These are phyloP conservation scores for Zymoseptoria passerinii DNA, from an alignment of 2,329 filamentous ascomycete species.

Conservation along the genomic window DNA sequence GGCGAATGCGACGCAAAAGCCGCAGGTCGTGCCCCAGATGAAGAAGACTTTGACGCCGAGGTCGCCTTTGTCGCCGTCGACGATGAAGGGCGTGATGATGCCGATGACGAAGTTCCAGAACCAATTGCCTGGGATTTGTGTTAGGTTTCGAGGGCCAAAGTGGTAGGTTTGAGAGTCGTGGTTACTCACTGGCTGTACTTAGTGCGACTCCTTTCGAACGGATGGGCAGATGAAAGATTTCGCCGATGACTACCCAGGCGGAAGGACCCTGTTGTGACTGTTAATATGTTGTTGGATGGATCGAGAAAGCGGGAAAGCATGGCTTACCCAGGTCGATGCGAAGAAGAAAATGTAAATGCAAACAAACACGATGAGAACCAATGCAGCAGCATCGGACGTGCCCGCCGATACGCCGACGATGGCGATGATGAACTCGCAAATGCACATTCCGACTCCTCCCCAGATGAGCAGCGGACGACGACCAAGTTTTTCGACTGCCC, in stretches of 20 bases:
- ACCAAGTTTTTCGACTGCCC: slow-evolving; percentile 71
- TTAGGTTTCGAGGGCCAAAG: too few relatives aligned
- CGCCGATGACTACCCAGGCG: slow-evolving; percentile 59
- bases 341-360: slow-evolving; percentile 92
- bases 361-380: slow-evolving; percentile 67
- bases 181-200: slow-evolving; percentile 54
- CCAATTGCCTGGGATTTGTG: slow-evolving; percentile 48
- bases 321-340: slow-evolving; percentile 61
- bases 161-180: background rate
- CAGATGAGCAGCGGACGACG: slow-evolving; percentile 71
- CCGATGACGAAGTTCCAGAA: slow-evolving; percentile 43
- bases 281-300: slow-evolving; percentile 1
- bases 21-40: slow-evolving; percentile 36
- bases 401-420: slow-evolving; percentile 46
- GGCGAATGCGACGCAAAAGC: slow-evolving; percentile 28
- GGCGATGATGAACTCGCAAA: slow-evolving; percentile 75
- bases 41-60: slow-evolving; percentile 42
- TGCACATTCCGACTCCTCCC: slow-evolving; percentile 70
- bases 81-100: slow-evolving; percentile 67
- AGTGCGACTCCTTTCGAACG: slow-evolving; percentile 58
- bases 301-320: background rate
- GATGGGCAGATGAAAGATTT: slow-evolving; percentile 70
- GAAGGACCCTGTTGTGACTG: slow-evolving; percentile 49
- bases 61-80: slow-evolving; percentile 50
- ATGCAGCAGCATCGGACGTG: slow-evolving; percentile 43